phyloP scores from a whole-genome alignment of 2,329 filamentous ascomycete species.

The Reticulascus tulasneorum region DNA sequence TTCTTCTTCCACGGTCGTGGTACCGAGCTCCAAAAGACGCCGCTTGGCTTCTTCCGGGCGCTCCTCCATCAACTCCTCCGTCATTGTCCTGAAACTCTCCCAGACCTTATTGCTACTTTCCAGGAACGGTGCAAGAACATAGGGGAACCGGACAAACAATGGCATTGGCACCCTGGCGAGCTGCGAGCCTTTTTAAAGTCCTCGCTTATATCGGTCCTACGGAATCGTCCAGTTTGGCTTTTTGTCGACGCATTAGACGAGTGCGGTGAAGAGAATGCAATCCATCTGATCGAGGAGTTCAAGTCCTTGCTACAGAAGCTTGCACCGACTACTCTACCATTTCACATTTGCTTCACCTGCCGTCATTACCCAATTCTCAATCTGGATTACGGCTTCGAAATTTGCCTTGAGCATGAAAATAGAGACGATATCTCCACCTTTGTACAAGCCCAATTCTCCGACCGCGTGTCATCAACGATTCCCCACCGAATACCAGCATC shows the following conservation, averaged over 20 bases:
- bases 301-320: constrained; percentile 18
- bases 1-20: constrained; percentile 35
- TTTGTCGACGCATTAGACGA: constrained; percentile 34
- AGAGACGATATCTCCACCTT: constrained; percentile 22
- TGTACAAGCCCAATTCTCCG: constrained; percentile 20
- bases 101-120: constrained; percentile 16
- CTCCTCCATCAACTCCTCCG: constrained; percentile 27
- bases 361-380: constrained; percentile 26
- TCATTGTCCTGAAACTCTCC: constrained; percentile 16
- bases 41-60: constrained; percentile 29
- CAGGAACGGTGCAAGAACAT: constrained; percentile 1
- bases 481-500: constrained; percentile 2
- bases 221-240: constrained; percentile 19
- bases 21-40: constrained; percentile 23
- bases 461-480: neutral
- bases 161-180: constrained; percentile 22
- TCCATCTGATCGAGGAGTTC: constrained; percentile 17
- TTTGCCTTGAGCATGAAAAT: constrained; percentile 28
- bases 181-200: constrained; percentile 17
- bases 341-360: constrained; percentile 28
- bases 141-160: constrained; percentile 15
- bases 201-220: too few species aligned
- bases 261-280: constrained; percentile 20
- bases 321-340: constrained; percentile 3
- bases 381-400: constrained; percentile 15